phyloP scores from a whole-genome alignment of 2,329 filamentous ascomycete species.

The Penicillium sclerotiorum region DNA sequence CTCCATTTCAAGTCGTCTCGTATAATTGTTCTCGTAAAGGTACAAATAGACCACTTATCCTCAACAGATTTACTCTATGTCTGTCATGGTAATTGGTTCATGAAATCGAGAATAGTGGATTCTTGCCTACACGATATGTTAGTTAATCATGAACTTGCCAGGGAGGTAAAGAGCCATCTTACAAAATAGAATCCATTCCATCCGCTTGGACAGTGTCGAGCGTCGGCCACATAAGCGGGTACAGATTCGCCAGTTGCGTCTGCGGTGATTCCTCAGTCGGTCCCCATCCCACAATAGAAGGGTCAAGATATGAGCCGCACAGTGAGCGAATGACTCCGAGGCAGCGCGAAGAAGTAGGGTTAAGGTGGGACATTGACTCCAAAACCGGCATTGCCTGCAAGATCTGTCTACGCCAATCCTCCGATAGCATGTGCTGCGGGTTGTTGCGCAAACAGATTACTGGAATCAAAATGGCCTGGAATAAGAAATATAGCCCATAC shows the following conservation, averaged over 20 bases:
- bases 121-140: slow-evolving; percentile 10
- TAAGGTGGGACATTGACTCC: slow-evolving; percentile 23
- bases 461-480: slow-evolving; percentile 36
- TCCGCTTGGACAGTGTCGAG: slow-evolving; percentile 17
- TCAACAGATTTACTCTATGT: too few relatives aligned
- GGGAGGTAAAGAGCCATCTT: too few relatives aligned
- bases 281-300: slow-evolving; percentile 16
- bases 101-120: slow-evolving; percentile 20
- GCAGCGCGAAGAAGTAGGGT: slow-evolving; percentile 21
- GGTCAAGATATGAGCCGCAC: slow-evolving; percentile 21
- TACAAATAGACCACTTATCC: too few relatives aligned
- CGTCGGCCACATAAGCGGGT: slow-evolving; percentile 28
- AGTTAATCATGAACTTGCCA: too few relatives aligned
- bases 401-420: slow-evolving; percentile 22
- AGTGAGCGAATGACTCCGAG: slow-evolving; percentile 17
- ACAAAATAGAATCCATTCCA: slow-evolving; percentile 19
- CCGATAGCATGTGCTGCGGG: slow-evolving; percentile 12
- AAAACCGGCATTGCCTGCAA: slow-evolving; percentile 19
- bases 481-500: slow-evolving; percentile 40
- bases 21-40: too few relatives aligned
- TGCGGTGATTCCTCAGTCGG: slow-evolving; percentile 27
- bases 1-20: too few relatives aligned
- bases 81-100: slow-evolving; percentile 18
- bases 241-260: slow-evolving; percentile 26
- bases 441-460: slow-evolving; percentile 19